These are phyloP conservation scores for Suillus bovinus DNA, from an alignment of 768 basidiomycete genomes.

Conservation along the genomic window DNA sequence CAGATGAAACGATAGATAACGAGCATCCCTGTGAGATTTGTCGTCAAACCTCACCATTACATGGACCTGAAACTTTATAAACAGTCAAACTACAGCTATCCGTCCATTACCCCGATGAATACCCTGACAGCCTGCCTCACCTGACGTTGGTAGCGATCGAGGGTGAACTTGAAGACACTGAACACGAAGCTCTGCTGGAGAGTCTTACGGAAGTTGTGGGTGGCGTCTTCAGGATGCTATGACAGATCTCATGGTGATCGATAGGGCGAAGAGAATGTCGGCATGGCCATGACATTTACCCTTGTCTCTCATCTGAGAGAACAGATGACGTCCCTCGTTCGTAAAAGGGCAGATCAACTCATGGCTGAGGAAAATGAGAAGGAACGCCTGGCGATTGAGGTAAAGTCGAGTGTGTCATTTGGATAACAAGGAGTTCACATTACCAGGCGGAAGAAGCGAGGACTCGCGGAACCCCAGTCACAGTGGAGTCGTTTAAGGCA, in stretches of 20 bases:
- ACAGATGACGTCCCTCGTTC: slow-evolving; percentile 63
- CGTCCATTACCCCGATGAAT: slow-evolving; percentile 77
- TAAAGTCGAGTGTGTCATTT: slow-evolving; percentile 28
- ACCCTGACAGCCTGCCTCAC: slow-evolving; percentile 82
- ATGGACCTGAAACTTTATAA: slow-evolving; percentile 16
- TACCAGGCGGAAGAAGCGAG: slow-evolving; percentile 81
- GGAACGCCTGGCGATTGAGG: slow-evolving; percentile 77
- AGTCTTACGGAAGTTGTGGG: slow-evolving; percentile 60
- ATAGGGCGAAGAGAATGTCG: slow-evolving; percentile 82
- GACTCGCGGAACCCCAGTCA: slow-evolving; percentile 92
- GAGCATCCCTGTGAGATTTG: slow-evolving; percentile 50
- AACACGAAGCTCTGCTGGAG: slow-evolving; percentile 53
- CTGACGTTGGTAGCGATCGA: slow-evolving; percentile 64
- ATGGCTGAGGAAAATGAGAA: slow-evolving; percentile 68
- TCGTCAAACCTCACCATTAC: not conserved
- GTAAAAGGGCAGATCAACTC: slow-evolving; percentile 53
- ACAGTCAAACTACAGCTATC: slow-evolving; percentile 76
- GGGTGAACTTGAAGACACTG: slow-evolving; percentile 63
- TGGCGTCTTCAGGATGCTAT: slow-evolving; percentile 11
- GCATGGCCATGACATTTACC: slow-evolving; percentile 99
- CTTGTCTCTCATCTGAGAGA: slow-evolving; percentile 86
- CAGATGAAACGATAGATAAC: slow-evolving; percentile 72
- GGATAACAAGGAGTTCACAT: slow-evolving; percentile 1
- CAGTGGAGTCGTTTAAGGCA: slow-evolving; percentile 69
- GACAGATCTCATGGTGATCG: slow-evolving; percentile 2